A percentile compares a stretch with the other conserved stretches of the same genome.
phyloP scores from a whole-genome alignment of 1,284 basidiomycete genomes.

The Puccinia coronata region DNA sequence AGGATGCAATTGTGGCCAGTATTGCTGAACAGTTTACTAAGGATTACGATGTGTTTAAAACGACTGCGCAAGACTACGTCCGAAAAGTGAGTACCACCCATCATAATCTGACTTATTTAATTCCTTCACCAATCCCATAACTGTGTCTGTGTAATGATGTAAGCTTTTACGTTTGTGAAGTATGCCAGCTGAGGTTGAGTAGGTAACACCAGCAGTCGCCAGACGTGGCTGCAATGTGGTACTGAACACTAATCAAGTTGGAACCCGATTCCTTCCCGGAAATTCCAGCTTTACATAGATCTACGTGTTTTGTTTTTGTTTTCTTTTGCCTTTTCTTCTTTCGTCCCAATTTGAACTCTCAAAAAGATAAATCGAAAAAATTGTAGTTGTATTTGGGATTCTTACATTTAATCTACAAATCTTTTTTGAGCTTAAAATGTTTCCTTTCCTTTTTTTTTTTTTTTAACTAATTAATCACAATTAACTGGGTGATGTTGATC shows the following conservation, averaged over 20 bases:
- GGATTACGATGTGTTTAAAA: slow-evolving; percentile 13
- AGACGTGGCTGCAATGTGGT: no score
- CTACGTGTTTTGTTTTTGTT: no score
- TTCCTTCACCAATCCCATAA: no score
- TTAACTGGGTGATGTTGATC: no score
- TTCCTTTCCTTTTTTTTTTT: not conserved
- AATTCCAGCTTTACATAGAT: not conserved
- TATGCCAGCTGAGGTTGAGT: not conserved
- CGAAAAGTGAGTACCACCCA: slow-evolving; percentile 38
- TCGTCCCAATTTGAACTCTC: not conserved
- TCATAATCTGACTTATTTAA: no score
- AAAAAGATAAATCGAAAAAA: not conserved
- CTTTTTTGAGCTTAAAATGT: no score
- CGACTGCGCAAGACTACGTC: slow-evolving; percentile 26
- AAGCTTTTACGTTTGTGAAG: not conserved
- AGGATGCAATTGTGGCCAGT: slow-evolving; percentile 43
- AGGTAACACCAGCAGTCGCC: no score
- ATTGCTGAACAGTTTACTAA: slow-evolving; percentile 42
- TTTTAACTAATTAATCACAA: not conserved
- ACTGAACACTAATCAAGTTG: not conserved
- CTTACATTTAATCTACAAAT: slow-evolving; percentile 20
- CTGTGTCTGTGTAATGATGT: no score
- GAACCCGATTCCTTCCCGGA: not conserved
- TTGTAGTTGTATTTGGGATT: slow-evolving; percentile 7
- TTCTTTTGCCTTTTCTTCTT: no score